Evolutionary conservation across 176 grass and related monocot genomes (phyloP).

Genomic region (Chrysopogon serrulatus): DNA sequence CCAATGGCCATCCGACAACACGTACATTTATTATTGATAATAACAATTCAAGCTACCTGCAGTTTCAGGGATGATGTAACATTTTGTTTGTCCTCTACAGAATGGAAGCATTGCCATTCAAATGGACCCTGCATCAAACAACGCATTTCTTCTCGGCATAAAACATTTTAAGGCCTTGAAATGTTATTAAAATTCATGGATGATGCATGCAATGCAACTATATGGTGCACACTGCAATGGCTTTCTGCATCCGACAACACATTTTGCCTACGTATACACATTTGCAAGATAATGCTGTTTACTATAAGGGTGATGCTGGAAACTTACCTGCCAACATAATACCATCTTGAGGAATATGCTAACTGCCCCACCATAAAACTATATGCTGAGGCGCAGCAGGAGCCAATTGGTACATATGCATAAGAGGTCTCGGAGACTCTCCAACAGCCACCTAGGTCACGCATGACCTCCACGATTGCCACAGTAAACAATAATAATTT

Average conservation of each 20-base stretch:
- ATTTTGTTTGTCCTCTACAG: not conserved
- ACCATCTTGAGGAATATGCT: conserved; percentile 16
- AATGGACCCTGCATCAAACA: conserved; percentile 16
- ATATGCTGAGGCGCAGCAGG: too few species aligned
- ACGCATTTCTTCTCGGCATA: conserved; percentile 32
- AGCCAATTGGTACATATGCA: too few species aligned
- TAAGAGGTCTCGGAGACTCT: not conserved
- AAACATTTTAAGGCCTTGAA: conserved; percentile 15
- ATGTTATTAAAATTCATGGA: not conserved
- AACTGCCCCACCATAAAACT: conserved; percentile 33
- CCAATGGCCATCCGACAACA: conserved; percentile 55
- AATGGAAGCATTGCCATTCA: conserved; percentile 21
- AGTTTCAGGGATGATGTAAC: conserved; percentile 35
- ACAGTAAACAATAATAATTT: conserved; percentile 4
- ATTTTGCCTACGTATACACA: conserved; percentile 17
- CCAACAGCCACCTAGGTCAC: not conserved
- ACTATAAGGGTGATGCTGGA: conserved; percentile 21
- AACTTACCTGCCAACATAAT: conserved; percentile 34
- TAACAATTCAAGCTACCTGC: conserved; percentile 5
- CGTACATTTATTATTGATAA: not conserved
- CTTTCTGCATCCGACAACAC: conserved; percentile 38
- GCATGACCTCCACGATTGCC: not conserved
- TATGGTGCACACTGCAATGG: not conserved
- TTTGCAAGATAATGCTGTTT: not conserved
- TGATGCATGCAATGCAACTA: conserved; percentile 23